phyloP scores from a whole-genome alignment of 345 rosid genomes.

The Populus alba region DNA sequence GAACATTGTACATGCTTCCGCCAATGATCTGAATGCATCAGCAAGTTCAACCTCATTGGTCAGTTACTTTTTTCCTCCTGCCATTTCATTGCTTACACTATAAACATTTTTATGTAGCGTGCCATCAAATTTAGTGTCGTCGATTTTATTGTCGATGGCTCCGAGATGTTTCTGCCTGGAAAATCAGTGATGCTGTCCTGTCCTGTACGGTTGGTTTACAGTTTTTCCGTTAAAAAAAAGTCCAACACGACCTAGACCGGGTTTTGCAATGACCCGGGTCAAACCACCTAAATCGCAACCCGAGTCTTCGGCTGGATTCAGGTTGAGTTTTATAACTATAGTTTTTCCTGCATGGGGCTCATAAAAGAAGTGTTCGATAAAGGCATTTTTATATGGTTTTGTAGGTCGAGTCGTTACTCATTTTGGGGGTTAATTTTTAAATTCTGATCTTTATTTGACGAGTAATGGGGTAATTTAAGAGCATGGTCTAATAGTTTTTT shows the following conservation, averaged over 20 bases:
- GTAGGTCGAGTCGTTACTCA: neutral
- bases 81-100: neutral
- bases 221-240: too few species aligned
- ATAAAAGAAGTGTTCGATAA: neutral
- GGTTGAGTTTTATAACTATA: too few species aligned
- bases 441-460: neutral
- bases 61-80: constrained; percentile 20
- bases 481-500: neutral
- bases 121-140: neutral
- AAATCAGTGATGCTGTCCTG: too few species aligned
- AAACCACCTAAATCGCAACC: too few species aligned
- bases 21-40: constrained; percentile 36
- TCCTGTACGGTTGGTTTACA: too few species aligned
- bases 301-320: too few species aligned
- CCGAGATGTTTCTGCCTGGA: neutral
- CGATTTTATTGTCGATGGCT: neutral
- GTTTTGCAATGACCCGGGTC: too few species aligned
- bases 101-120: neutral
- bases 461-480: neutral
- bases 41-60: constrained; percentile 53
- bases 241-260: too few species aligned
- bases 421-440: neutral
- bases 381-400: neutral
- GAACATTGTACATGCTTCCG: constrained; percentile 39
- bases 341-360: neutral